A percentile compares a stretch with the other conserved stretches of the same genome.
Evolutionary conservation across 345 rosid genomes (phyloP).

Genomic region (Populus ilicifolia): DNA sequence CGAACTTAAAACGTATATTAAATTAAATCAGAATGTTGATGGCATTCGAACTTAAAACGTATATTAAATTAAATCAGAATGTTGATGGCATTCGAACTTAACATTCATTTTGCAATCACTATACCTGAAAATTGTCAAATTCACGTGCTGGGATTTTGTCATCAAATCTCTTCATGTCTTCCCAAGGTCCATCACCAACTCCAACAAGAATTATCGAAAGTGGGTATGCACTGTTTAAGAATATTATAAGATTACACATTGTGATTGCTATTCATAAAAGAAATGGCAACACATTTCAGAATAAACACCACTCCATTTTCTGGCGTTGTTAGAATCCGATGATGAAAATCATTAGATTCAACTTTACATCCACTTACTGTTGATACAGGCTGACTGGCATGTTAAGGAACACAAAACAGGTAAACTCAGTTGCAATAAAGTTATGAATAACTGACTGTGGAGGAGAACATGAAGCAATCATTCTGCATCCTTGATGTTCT

Average conservation of each 20-base stretch:
- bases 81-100: neutral
- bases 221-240: conserved; percentile 44
- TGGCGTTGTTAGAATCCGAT: neutral
- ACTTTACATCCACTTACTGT: no score
- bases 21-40: no score
- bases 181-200: conserved; percentile 88
- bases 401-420: no score
- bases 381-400: no score
- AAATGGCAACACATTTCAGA: neutral
- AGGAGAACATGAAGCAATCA: no score
- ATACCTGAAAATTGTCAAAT: conserved; percentile 76
- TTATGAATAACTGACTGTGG: no score
- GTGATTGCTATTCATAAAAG: neutral
- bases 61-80: no score
- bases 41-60: neutral
- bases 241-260: neutral
- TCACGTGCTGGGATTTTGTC: conserved; percentile 66
- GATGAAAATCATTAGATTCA: neutral
- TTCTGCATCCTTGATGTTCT: no score
- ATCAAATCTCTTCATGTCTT: conserved; percentile 69
- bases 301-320: neutral
- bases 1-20: no score
- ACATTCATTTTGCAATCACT: neutral
- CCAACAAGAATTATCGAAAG: conserved; percentile 70
- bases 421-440: no score